Evolutionary conservation across 371 early-diverging fungal genomes (phyloP), one percentile per base, ranked within the genome.

Genomic region (Parasitella parasitica): DNA sequence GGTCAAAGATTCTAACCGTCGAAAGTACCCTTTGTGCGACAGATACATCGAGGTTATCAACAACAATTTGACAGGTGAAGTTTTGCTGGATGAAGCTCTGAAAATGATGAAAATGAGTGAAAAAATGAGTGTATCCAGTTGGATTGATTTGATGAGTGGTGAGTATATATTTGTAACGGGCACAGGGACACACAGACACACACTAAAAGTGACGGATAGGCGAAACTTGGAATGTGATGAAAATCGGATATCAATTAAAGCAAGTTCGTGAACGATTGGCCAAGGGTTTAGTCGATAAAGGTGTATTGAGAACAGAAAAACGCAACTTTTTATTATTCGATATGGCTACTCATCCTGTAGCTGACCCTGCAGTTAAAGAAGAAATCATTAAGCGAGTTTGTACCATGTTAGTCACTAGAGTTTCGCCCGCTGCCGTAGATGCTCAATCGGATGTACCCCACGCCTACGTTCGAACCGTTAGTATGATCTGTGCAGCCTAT

Each of bases 131-230:
- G 91, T 97, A n/a, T 84, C 86, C 1, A 89, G 82, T 54, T 98
- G 98, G 98, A 95, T 97, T 69, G 97, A 97, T 77, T 76, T 97
- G 39, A 86, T 97, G 88, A 95, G 96, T 66, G 98, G 95, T 95
- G 83, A 70, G 78, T 43, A 9, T 20, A 9, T 11, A 49, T 36
- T 22, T 49, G 12, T 27, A 27, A 15, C 15, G n/a, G n/a, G n/a
- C n/a, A n/a, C n/a, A n/a, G n/a, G n/a, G n/a, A n/a, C n/a, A n/a
- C n/a, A n/a, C n/a, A n/a, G n/a, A n/a, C n/a, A n/a, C n/a, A n/a
- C n/a, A n/a, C n/a, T n/a, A n/a, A n/a, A n/a, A n/a, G n/a, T n/a
- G n/a, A n/a, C n/a, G n/a, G n/a, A n/a, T 61, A 94, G 96, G 98
- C 54, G 98, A 97, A 80, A 97, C 98, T 12, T 97, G 98, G 98